Evolutionary conservation across 1,284 basidiomycete genomes (phyloP), one percentile per base, ranked within the genome.

Genomic region (Crucibulum parvulum): DNA sequence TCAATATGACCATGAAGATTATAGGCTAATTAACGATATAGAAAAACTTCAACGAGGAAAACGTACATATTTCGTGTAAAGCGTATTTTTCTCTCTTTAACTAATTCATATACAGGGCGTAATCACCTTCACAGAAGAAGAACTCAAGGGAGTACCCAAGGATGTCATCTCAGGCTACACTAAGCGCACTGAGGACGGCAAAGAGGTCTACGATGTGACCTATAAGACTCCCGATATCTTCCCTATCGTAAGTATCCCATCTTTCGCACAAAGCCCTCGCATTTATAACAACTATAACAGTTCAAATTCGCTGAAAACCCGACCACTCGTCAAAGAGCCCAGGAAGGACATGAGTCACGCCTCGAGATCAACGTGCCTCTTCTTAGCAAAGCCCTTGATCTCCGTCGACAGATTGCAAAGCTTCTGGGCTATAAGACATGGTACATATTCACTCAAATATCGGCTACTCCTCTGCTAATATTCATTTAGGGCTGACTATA

Each of bases 41-140:
- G 87, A 92, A 92, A 89, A 93, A 93, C 76, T 92, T 89, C 75
- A 94, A 94, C 67, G 91, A 95, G 73, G 93, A 95, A 70, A 89
- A 89, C 56, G 92, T 92, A 66, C 51, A n/a, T n/a, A n/a, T n/a
- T n/a, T n/a, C n/a, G 77, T 61, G 15, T 51, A 10, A 9, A 43
- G 10, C n/a, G 51, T 16, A 3, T 48, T 8, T 36, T 13, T 1
- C 6, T 8, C 18, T 47, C 16, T 11, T n/a, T 60, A 48, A 9
- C 54, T 37, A 35, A 13, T 53, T 3, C 11, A 53, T 35, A 4
- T 48, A n/a, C 63, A 93, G 90, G 87, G 83, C 10, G 75, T 78
- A 34, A 80, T 93, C 39, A 77, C 80, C 6, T 92, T 93, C 66
- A 91, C 88, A 0, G 77, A 75, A 37, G 85, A 92, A 66, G 90